Conservation (phyloP, 2,329 filamentous ascomycete genomes). For the Ophiostoma fasciatum region DNA sequence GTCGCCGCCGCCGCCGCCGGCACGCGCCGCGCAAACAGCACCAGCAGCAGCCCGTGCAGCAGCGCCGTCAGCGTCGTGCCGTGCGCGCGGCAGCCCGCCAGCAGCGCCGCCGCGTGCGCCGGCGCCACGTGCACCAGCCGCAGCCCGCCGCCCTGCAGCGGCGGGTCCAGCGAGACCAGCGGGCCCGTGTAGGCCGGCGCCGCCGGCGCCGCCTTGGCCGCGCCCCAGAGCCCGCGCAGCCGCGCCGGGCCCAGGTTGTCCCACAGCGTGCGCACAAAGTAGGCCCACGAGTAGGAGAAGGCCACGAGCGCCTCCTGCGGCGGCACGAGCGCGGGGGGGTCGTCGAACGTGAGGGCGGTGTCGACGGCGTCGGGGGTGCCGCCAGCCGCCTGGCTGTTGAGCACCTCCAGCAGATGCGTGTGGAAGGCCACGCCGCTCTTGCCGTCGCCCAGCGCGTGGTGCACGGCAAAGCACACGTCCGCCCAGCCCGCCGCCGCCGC, state of each 20-base stretch:
- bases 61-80: slow-evolving; percentile 32
- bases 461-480: slow-evolving; percentile 33
- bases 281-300: slow-evolving; percentile 25
- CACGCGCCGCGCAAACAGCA: slow-evolving; percentile 25
- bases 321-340: slow-evolving; percentile 20
- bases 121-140: slow-evolving; percentile 22
- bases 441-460: slow-evolving; percentile 40
- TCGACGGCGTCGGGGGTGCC: not conserved
- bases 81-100: slow-evolving; percentile 26
- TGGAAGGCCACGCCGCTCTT: slow-evolving; percentile 34
- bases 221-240: slow-evolving; percentile 12
- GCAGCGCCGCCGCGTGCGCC: slow-evolving; percentile 16
- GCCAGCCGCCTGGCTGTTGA: slow-evolving; percentile 16
- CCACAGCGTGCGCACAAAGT: slow-evolving; percentile 27
- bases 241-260: slow-evolving; percentile 23
- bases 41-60: slow-evolving; percentile 29
- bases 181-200: slow-evolving; percentile 24
- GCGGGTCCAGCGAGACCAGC: slow-evolving; percentile 21
- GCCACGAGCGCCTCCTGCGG: slow-evolving; percentile 26
- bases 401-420: slow-evolving; percentile 26
- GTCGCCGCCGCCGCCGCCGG: slow-evolving; percentile 17
- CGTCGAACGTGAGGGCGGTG: slow-evolving; percentile 19
- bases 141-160: slow-evolving; percentile 22
- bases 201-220: not conserved
- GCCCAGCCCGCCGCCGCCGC: slow-evolving; percentile 14